A percentile compares a stretch with the other conserved stretches of the same genome.
These are phyloP conservation scores for Magnolia kwangsiensis DNA, from an alignment of 164 flowering plant species.

Conservation along the genomic window DNA sequence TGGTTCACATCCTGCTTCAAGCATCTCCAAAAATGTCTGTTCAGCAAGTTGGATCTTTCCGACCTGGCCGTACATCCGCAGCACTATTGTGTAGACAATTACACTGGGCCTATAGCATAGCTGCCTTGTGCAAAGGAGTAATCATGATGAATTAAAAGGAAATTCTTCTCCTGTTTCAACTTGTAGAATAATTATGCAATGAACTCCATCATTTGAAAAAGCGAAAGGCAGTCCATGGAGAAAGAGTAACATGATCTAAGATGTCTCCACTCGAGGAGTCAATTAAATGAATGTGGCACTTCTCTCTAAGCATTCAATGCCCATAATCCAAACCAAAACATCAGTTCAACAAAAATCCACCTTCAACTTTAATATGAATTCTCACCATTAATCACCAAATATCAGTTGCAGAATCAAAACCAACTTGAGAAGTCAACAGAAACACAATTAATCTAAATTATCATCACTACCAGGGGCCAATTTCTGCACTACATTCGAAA, in stretches of 20 bases:
- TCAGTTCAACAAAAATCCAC: too few species aligned
- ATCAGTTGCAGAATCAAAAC: background rate
- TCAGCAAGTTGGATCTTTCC: conserved; percentile 93
- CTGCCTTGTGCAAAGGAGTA: conserved; percentile 37
- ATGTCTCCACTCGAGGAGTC: too few species aligned
- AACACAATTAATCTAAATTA: background rate
- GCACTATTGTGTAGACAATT: conserved; percentile 69
- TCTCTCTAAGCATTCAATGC: too few species aligned
- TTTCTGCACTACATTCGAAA: background rate
- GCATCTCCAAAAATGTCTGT: conserved; percentile 89
- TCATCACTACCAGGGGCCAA: background rate
- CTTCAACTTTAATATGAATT: too few species aligned
- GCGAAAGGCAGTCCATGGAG: background rate
- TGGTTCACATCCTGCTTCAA: conserved; percentile 92
- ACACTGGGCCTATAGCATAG: conserved; percentile 77
- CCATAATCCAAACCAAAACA: too few species aligned
- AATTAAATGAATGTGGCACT: too few species aligned
- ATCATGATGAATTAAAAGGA: conserved; percentile 10
- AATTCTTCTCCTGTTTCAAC: background rate
- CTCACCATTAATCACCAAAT: background rate
- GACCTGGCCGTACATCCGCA: conserved; percentile 83
- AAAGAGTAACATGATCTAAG: background rate
- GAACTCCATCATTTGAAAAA: background rate
- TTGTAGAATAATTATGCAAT: background rate
- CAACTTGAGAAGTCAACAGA: background rate